Conservation (phyloP, 1,139 yeast species). For the Suzukiozyma palmioleophila region DNA sequence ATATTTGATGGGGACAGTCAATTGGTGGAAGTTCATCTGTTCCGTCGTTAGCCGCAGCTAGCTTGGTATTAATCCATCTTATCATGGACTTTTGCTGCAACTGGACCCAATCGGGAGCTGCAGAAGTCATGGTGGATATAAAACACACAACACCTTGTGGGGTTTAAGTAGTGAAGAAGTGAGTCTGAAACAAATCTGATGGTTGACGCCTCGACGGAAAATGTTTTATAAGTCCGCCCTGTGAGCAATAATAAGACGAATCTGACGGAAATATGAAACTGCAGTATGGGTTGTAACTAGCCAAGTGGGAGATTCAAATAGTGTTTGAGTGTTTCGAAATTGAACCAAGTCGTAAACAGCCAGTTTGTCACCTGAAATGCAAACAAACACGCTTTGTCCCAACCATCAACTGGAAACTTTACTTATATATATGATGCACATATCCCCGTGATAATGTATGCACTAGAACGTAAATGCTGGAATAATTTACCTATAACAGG, state of each 20-base stretch:
- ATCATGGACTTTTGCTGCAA: slow-evolving; percentile 44
- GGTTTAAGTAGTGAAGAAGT: too few relatives aligned
- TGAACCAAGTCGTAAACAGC: too few relatives aligned
- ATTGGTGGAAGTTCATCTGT: slow-evolving; percentile 1
- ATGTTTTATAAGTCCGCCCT: too few relatives aligned
- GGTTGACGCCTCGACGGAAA: too few relatives aligned
- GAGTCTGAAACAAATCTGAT: too few relatives aligned
- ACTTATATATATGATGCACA: not conserved
- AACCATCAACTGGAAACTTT: not conserved
- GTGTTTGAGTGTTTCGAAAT: too few relatives aligned
- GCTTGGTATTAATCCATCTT: slow-evolving; percentile 42
- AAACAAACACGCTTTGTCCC: too few relatives aligned
- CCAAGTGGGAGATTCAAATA: too few relatives aligned
- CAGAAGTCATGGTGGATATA: not conserved
- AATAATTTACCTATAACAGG: not conserved
- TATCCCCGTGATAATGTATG: not conserved
- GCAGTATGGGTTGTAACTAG: too few relatives aligned
- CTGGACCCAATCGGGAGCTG: slow-evolving; percentile 31
- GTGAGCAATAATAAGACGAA: too few relatives aligned
- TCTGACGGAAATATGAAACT: too few relatives aligned
- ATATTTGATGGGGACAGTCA: slow-evolving; percentile 10
- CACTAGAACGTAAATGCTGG: not conserved
- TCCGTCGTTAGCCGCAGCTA: slow-evolving; percentile 11
- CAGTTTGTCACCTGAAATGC: too few relatives aligned
- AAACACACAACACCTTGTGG: not conserved